These are phyloP conservation scores for Phytophthora constricta DNA, from an alignment of 352 stramenopile genomes.

Conservation along the genomic window DNA sequence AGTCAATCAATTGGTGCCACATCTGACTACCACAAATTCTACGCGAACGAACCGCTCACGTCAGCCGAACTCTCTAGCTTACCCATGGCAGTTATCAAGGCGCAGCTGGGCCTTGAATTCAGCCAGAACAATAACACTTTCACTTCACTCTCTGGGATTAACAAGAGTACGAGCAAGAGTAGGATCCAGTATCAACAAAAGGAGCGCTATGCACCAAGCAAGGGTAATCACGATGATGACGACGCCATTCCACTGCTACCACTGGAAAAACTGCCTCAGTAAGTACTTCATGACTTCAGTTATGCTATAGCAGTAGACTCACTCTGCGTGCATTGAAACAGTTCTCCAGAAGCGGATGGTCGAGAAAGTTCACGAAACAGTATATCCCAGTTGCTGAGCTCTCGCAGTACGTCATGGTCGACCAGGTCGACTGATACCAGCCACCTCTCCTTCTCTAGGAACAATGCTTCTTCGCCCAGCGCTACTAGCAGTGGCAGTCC, in stretches of 20 bases:
- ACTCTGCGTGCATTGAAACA: conserved; percentile 13
- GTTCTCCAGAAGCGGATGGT: conserved; percentile 30
- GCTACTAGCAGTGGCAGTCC: conserved; percentile 17
- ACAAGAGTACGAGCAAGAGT: conserved; percentile 20
- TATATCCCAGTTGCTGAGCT: conserved; percentile 15
- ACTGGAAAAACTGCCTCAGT: conserved; percentile 64
- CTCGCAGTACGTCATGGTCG: conserved; percentile 21
- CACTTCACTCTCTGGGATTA: background rate
- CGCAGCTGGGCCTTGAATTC: conserved; percentile 74
- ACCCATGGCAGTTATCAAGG: conserved; percentile 75
- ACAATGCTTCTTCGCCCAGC: conserved; percentile 27
- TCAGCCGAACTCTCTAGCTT: conserved; percentile 73
- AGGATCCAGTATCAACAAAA: conserved; percentile 34
- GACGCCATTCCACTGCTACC: conserved; percentile 60
- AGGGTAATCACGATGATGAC: conserved; percentile 56
- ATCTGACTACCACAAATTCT: conserved; percentile 61
- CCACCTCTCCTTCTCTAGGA: conserved; percentile 26
- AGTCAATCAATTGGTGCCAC: conserved; percentile 14
- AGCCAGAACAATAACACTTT: conserved; percentile 20
- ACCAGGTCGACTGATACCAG: conserved; percentile 22
- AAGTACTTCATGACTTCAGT: background rate
- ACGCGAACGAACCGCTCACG: conserved; percentile 67
- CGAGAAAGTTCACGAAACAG: conserved; percentile 21
- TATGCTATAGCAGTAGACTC: conserved; percentile 5
- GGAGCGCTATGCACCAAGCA: conserved; percentile 21